Conservation (phyloP, 139 green algal species). For the Coccomyxa sp. region DNA sequence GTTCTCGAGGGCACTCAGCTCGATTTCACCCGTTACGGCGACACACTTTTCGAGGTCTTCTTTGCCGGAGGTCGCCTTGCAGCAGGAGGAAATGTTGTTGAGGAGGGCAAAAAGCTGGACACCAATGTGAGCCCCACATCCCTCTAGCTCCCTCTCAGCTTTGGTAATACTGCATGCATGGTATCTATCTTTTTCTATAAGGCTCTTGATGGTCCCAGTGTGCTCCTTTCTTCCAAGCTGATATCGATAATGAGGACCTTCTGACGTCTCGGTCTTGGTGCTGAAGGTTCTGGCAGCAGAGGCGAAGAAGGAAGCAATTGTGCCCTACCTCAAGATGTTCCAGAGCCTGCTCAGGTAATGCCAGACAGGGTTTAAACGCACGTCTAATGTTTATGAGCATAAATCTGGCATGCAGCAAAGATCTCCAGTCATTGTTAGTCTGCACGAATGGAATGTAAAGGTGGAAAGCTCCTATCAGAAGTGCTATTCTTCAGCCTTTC, state of each 20-base stretch:
- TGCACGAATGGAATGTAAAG: too few species aligned
- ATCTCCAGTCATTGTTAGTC: too few species aligned
- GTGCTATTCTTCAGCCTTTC: too few species aligned
- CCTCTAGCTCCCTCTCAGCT: not conserved
- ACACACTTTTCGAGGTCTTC: conserved; percentile 93
- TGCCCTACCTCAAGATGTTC: conserved; percentile 83
- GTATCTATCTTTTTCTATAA: not conserved
- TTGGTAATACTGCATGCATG: not conserved
- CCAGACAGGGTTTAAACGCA: not conserved
- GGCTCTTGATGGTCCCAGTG: not conserved
- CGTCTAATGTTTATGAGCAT: too few species aligned
- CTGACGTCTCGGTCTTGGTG: not conserved
- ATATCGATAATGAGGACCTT: not conserved
- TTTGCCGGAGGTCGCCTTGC: conserved; percentile 82
- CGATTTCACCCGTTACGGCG: conserved; percentile 92
- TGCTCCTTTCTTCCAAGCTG: not conserved
- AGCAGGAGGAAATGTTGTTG: conserved; percentile 59
- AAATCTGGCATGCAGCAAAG: not conserved
- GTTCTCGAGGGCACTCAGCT: conserved; percentile 77
- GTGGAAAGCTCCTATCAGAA: too few species aligned
- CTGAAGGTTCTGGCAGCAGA: conserved; percentile 60
- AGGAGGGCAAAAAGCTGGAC: conserved; percentile 59
- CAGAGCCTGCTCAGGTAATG: conserved; percentile 65
- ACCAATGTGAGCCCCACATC: conserved; percentile 47
- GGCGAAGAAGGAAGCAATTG: conserved; percentile 53